phyloP scores from a whole-genome alignment of 768 basidiomycete species.

The Russula compacta region DNA sequence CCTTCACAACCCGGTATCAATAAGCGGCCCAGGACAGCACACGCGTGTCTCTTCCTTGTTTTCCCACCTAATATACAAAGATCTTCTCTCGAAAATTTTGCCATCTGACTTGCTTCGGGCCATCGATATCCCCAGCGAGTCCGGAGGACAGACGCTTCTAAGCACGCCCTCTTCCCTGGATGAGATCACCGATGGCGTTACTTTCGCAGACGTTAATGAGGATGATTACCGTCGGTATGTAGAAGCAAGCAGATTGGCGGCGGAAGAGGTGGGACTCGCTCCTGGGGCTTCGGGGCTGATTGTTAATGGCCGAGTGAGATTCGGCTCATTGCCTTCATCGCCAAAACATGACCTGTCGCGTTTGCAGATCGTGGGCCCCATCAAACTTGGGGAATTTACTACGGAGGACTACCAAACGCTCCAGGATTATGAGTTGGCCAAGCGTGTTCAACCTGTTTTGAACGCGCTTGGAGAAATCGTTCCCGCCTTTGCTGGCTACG shows the following conservation, averaged over 20 bases:
- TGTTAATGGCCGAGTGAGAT: conserved; percentile 75
- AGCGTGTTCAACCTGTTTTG: conserved; percentile 60
- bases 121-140: conserved; percentile 26
- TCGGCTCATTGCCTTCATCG: neutral
- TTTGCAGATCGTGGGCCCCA: conserved; percentile 66
- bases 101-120: conserved; percentile 34
- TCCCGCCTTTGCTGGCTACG: conserved; percentile 21
- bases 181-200: conserved; percentile 30
- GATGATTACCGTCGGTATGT: conserved; percentile 36
- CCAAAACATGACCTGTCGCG: neutral
- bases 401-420: conserved; percentile 66
- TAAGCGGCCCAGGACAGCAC: conserved; percentile 18
- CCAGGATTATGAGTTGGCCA: conserved; percentile 62
- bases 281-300: conserved; percentile 58
- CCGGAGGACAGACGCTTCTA: conserved; percentile 33
- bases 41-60: conserved; percentile 37
- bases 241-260: conserved; percentile 38
- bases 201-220: conserved; percentile 28
- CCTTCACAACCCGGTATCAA: conserved; percentile 55
- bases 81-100: conserved; percentile 32
- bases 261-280: conserved; percentile 45
- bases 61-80: conserved; percentile 39
- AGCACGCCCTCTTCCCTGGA: conserved; percentile 26
- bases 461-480: conserved; percentile 51
- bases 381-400: conserved; percentile 48